Conservation (phyloP, 1,284 basidiomycete genomes). For the Sporisorium graminicola region DNA sequence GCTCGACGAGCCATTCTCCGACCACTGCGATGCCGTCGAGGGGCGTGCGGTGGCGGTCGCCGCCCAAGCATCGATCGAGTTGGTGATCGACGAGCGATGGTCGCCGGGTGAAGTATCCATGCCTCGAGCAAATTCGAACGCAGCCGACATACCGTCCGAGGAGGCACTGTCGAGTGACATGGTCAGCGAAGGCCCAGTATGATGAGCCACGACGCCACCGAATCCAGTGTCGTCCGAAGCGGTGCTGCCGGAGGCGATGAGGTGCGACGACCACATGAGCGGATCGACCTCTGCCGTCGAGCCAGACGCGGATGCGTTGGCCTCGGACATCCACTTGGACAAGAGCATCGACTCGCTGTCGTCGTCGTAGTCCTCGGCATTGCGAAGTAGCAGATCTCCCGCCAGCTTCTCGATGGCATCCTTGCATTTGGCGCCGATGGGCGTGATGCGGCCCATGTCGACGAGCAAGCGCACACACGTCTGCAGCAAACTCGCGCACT, state of each 20-base stretch:
- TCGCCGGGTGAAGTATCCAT: constrained; percentile 37
- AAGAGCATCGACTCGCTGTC: constrained; percentile 30
- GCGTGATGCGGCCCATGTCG: constrained; percentile 49
- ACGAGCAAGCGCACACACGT: constrained; percentile 43
- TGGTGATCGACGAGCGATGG: constrained; percentile 42
- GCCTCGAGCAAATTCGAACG: constrained; percentile 46
- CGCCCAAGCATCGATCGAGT: constrained; percentile 45
- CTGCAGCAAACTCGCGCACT: constrained; percentile 40
- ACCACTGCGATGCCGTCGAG: constrained; percentile 42
- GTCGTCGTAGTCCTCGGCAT: constrained; percentile 14
- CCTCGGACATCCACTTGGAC: constrained; percentile 38
- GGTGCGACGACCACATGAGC: constrained; percentile 46
- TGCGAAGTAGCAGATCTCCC: constrained; percentile 28
- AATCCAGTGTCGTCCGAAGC: constrained; percentile 23
- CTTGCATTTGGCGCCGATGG: constrained; percentile 52
- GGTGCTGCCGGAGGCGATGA: constrained; percentile 19
- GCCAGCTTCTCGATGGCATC: constrained; percentile 47
- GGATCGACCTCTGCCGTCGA: constrained; percentile 28
- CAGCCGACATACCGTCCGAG: constrained; percentile 49
- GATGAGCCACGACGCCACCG: constrained; percentile 23
- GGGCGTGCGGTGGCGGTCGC: constrained; percentile 28
- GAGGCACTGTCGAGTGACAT: constrained; percentile 48
- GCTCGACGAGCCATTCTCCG: constrained; percentile 37
- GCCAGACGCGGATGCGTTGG: constrained; percentile 8
- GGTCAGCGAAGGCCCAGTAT: constrained; percentile 43